Base-by-base conservation (phyloP, 768 basidiomycete species). In the Collybia sp. region DNA sequence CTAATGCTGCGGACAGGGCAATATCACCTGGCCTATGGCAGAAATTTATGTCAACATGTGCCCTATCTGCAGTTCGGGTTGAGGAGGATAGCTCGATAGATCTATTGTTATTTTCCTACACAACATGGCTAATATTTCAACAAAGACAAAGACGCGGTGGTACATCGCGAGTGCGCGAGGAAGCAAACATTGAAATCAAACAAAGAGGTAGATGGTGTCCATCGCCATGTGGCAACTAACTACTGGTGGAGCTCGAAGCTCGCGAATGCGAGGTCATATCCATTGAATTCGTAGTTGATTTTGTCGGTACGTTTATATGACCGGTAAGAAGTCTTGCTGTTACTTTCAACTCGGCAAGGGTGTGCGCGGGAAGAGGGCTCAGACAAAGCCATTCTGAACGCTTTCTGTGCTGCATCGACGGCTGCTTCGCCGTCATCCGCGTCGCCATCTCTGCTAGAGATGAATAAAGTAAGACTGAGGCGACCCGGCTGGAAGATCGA, bases 231-330 rank as follows among this genome's bases (percentile, higher is more conserved):
- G 8, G 25, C n/a, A n/a, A n/a, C 4, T 25, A 25, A 25, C 25
- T 25, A 25, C 25, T 25, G 25, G 25, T 8, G 25, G 25, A 69
- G 59, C 65, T 91, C 87, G 64, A 92, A 93, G 61, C 83, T 91
- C 34, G 91, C 87, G 62, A 92, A 93, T 12, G 90, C 90, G 50
- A 93, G 72, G 62, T 91, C 89, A 61, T 93, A 93, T 43, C 85
- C 92, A 39, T 89, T 88, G 61, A 97, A 93, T 64, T 95, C 93
- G 71, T 99, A 99, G 63, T 95, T 92, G 64, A 99, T 98, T 68
- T 95, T 91, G 71, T 98, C 96, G 42, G 89, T 94, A 53, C 93
- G 73, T 54, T 72, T 81, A 67, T 94, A 98, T 12, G 57, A 65
- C 52, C 57, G 53, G 19, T 42, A 45, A 40, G n/a, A 36, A 40